Evolutionary conservation across 108 stramenopile species (phyloP).

Genomic region (Aurantiochytrium sp.): DNA sequence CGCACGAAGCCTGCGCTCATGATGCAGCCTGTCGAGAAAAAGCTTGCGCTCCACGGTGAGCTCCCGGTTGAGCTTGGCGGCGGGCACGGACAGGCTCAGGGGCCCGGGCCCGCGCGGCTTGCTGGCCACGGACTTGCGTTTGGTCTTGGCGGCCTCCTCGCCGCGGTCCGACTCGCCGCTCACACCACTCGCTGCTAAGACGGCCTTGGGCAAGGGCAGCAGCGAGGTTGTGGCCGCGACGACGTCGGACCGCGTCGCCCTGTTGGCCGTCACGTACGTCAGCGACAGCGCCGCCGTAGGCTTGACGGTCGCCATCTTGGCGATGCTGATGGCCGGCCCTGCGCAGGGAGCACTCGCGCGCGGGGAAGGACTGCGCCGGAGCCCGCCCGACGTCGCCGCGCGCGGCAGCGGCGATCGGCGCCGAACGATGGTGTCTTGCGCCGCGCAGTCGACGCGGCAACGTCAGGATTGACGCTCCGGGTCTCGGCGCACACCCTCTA

Average conservation of each 20-base stretch:
- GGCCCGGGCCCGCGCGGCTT: background rate
- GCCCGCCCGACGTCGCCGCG: no score
- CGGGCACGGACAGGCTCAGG: background rate
- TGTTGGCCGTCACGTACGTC: background rate
- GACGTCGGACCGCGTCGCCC: background rate
- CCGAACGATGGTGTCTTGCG: no score
- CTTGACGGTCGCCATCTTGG: background rate
- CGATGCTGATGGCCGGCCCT: no score
- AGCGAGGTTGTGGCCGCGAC: background rate
- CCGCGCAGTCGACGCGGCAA: no score
- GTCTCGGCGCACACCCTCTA: no score
- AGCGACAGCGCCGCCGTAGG: background rate
- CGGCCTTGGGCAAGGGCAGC: background rate
- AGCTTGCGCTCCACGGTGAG: conserved; percentile 24
- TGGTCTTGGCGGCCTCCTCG: no score
- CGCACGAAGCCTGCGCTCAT: background rate
- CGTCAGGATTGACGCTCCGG: no score
- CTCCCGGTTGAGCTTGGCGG: conserved; percentile 19
- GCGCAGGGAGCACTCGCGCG: no score
- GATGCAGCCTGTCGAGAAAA: background rate
- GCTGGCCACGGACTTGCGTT: background rate
- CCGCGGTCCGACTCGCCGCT: no score
- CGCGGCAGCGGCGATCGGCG: no score
- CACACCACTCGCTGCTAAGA: no score
- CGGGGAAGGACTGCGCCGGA: no score